These are phyloP conservation scores for Ganoderma meredithae DNA, from an alignment of 1,284 basidiomycete species.

Conservation along the genomic window DNA sequence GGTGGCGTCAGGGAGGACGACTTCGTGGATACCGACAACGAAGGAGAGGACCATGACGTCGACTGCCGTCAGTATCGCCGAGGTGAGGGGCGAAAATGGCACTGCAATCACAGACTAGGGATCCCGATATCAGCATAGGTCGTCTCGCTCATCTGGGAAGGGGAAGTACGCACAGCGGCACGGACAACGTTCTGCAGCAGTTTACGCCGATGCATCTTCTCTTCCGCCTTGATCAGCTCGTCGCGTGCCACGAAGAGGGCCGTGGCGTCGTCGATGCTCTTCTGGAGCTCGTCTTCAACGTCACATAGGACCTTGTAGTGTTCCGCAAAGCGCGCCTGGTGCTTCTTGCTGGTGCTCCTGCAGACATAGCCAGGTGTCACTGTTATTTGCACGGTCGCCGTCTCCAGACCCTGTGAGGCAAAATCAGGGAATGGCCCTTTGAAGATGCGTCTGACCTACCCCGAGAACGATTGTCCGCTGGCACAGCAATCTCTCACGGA, in stretches of 20 bases:
- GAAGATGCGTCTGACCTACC: not conserved
- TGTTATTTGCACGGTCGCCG: constrained; percentile 3
- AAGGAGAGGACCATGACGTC: constrained; percentile 8
- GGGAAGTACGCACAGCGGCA: not conserved
- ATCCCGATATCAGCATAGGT: not conserved
- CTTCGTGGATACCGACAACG: constrained; percentile 1
- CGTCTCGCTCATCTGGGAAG: not conserved
- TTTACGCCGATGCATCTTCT: not conserved
- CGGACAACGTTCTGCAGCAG: constrained; percentile 4
- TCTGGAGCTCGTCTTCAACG: constrained; percentile 5
- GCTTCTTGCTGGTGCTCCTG: constrained; percentile 10
- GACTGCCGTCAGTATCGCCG: constrained; percentile 6
- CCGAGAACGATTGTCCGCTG: not conserved
- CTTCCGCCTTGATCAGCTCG: not conserved
- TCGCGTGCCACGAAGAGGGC: not conserved
- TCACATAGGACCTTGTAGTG: constrained; percentile 7
- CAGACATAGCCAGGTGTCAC: constrained; percentile 17
- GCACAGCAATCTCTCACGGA: not conserved
- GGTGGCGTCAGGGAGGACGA: not conserved
- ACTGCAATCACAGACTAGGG: constrained; percentile 8
- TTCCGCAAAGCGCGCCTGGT: not conserved
- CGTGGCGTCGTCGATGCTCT: constrained; percentile 6
- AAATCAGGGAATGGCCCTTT: not conserved
- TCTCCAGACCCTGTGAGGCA: constrained; percentile 2
- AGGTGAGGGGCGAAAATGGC: constrained; percentile 6